A percentile compares a stretch with the other conserved stretches of the same genome.
These are phyloP conservation scores for Setaria italica DNA, from an alignment of 202 grass and related monocot species.

Conservation along the genomic window DNA sequence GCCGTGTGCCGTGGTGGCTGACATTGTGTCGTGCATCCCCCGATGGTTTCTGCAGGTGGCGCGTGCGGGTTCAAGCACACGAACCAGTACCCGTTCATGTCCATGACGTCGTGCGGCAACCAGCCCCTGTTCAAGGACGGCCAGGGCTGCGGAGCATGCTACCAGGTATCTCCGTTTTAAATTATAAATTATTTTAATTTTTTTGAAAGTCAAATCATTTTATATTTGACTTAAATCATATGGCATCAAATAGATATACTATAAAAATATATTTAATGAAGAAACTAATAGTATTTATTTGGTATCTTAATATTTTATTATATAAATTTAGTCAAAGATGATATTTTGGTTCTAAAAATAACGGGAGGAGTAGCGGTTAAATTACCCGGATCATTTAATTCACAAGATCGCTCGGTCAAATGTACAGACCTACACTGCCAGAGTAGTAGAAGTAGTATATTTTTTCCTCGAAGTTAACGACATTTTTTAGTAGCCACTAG, in stretches of 20 bases:
- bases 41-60: slow-evolving; percentile 36
- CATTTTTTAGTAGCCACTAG: neutral
- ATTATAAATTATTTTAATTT: no score
- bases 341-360: no score
- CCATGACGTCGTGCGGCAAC: slow-evolving; percentile 66
- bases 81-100: slow-evolving; percentile 54
- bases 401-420: neutral
- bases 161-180: slow-evolving; percentile 35
- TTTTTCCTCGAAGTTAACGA: neutral
- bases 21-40: neutral
- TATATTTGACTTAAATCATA: no score
- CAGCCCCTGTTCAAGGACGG: slow-evolving; percentile 54
- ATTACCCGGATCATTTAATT: neutral
- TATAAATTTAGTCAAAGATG: no score
- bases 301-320: no score
- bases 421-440: neutral
- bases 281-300: no score
- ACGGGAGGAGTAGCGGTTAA: no score
- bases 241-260: no score
- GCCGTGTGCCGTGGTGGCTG: neutral
- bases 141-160: slow-evolving; percentile 67
- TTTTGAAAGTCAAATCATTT: no score
- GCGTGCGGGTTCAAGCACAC: slow-evolving; percentile 60
- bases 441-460: neutral
- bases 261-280: no score